These are phyloP conservation scores for Pichia ethanolica DNA, from an alignment of 805 yeast species.

Conservation along the genomic window DNA sequence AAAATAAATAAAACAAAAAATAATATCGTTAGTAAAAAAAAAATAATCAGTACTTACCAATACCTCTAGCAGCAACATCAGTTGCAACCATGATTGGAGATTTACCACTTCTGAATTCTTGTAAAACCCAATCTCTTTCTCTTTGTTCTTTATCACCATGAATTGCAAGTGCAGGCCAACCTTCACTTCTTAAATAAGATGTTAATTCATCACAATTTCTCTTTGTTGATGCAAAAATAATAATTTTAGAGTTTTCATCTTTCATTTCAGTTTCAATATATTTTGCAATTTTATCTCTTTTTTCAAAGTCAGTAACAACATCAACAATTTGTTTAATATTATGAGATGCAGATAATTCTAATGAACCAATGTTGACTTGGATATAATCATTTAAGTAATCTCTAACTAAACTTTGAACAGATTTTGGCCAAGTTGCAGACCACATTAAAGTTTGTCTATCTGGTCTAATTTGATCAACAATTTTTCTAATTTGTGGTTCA, in stretches of 20 bases:
- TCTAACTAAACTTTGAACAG: slow-evolving; percentile 85
- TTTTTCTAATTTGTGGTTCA: slow-evolving; percentile 98
- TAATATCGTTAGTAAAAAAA: slow-evolving; percentile 11
- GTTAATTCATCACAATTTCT: slow-evolving; percentile 97
- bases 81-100: slow-evolving; percentile 98
- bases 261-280: slow-evolving; percentile 77
- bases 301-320: slow-evolving; percentile 85
- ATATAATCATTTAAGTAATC: slow-evolving; percentile 90
- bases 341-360: slow-evolving; percentile 94
- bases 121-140: slow-evolving; percentile 98
- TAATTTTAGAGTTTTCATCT: slow-evolving; percentile 64
- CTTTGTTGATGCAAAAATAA: slow-evolving; percentile 93
- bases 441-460: slow-evolving; percentile 99
- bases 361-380: slow-evolving; percentile 94
- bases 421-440: slow-evolving; percentile 99
- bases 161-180: slow-evolving; percentile 98
- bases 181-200: slow-evolving; percentile 84
- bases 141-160: slow-evolving; percentile 98
- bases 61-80: slow-evolving; percentile 99
- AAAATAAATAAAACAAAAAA: neutral
- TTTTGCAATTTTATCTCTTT: slow-evolving; percentile 82
- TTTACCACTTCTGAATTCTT: slow-evolving; percentile 86
- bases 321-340: slow-evolving; percentile 91
- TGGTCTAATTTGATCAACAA: slow-evolving; percentile 93
- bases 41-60: slow-evolving; percentile 65